A percentile compares a stretch with the other conserved stretches of the same genome.
These are phyloP conservation scores for Lojkania enalia DNA, from an alignment of 2,329 filamentous ascomycete species.

Conservation along the genomic window DNA sequence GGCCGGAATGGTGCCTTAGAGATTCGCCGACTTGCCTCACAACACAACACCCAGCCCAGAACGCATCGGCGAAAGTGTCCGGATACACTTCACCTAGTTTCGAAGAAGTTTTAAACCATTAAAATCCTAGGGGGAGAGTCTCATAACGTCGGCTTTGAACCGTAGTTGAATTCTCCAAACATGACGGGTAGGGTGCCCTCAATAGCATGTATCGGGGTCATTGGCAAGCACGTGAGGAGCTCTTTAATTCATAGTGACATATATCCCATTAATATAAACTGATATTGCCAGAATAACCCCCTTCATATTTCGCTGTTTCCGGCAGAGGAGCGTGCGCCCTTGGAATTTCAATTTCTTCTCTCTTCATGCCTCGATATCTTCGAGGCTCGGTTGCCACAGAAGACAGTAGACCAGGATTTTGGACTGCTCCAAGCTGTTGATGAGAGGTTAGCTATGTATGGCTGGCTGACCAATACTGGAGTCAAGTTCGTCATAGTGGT, in stretches of 20 bases:
- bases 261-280: too few species aligned
- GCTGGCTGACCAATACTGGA: slow-evolving; percentile 94
- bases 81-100: too few species aligned
- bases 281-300: slow-evolving; percentile 97
- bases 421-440: slow-evolving; percentile 92
- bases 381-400: slow-evolving; percentile 76
- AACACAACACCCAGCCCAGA: too few species aligned
- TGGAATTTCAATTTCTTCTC: slow-evolving; percentile 90
- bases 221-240: slow-evolving; percentile 80
- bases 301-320: slow-evolving; percentile 92
- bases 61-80: too few species aligned
- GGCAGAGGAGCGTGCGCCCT: slow-evolving; percentile 69
- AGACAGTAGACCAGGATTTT: slow-evolving; percentile 78
- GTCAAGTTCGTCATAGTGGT: slow-evolving; percentile 88
- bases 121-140: too few species aligned
- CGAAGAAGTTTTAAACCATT: too few species aligned
- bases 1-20: slow-evolving; percentile 20
- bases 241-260: too few species aligned
- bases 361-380: slow-evolving; percentile 94
- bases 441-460: slow-evolving; percentile 90
- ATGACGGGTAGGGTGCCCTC: slow-evolving; percentile 62
- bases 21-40: too few species aligned
- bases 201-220: slow-evolving; percentile 90
- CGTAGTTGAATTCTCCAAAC: too few species aligned
- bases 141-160: too few species aligned